Base-by-base conservation (phyloP, 352 stramenopile genomes). In the Phytophthora foliorum region DNA sequence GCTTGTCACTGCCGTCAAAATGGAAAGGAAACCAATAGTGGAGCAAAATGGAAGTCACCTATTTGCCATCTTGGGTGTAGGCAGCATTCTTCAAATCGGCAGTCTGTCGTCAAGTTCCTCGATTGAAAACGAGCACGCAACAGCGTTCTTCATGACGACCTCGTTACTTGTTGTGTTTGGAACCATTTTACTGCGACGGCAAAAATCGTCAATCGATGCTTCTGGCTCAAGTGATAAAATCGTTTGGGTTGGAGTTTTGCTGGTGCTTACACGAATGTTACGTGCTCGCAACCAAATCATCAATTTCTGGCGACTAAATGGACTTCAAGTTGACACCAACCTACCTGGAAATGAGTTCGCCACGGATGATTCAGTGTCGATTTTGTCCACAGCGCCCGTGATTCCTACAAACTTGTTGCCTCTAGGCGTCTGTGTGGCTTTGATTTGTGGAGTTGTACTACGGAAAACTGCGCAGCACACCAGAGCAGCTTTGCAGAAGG, bases 121-220 rank as follows among this genome's bases (percentile, higher is more conserved):
- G 19, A 96, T 97, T 32, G 90, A 97, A 56, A 97, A 97, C 62
- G 90, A 97, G 57, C 90, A 97, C 57, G 89, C 88, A 13, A 94
- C 86, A 10, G 68, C 67, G 6, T 96, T 95, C 59, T 94, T 95
- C 69, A 60, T 96, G 42, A 66, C 82, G 7, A 90, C 81, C 0
- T 88, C 75, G 5, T 63, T 87, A 14, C 59, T 94, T 0, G 32
- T 86, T 24, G 67, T 57, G 0, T 34, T 65, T 17, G 63, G 41
- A 24, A 39, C 72, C 19, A 34, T 63, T 3, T 11, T 89, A 4
- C 13, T 79, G 11, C 31, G 64, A 16, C 48, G n/a, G 38, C 19
- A 57, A 38, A 74, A 58, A 16, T 13, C 21, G 17, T 42, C 27
- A 42, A 36, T 13, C 22, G 46, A 27, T 24, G 10, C 38, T 16